Base-by-base conservation (phyloP, 495 filamentous ascomycete species). In the Tuber magnatum region DNA sequence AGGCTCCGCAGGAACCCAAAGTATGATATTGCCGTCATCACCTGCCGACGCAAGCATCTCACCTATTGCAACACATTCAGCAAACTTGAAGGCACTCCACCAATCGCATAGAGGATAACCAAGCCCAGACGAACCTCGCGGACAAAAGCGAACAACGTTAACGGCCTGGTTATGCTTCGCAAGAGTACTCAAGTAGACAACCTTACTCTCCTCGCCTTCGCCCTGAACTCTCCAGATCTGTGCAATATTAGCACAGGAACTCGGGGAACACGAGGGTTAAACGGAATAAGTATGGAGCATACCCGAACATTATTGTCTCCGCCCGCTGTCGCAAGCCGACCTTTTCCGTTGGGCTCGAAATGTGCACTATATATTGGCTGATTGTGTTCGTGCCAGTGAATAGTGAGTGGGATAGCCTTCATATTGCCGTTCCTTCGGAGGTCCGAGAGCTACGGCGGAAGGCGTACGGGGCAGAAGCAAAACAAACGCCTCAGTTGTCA, bases 241-340 rank as follows among this genome's bases (percentile, higher is more conserved):
- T 80, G 75, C 42, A 77, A 76, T 71, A 41, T 42, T 40, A 28
- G 42, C 69, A 69, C 71, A 40, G 61, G 46, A 44, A 71, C 73
- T 41, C 69, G 61, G 32, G 18, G 20, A 73, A 48, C 44, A 71
- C 56, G 69, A 46, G 39, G 39, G 51, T 32, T 40, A 70, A 65
- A 68, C 69, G 35, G 74, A 70, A 74, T 70, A 38, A 46, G 41
- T 68, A 61, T 73, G 40, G 56, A 81, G 84, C 92, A 79, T 90
- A 96, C 92, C 84, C 95, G 88, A 82, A 99, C 93, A 87, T 97
- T 95, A 84, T 96, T 97, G 84, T 99, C 95, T 81, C 96, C 96
- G 76, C 95, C 95, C 77, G 90, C 94, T 9, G 95, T 98, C 71
- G 95, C 96, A 75, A 98, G 85, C 79, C 96, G 91, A 71, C 92